Percentiles rank a stretch among this genome's conserved stretches.
Evolutionary conservation across 225 moss, liverwort and hornwort species (phyloP).

Genomic region (Neckera pumila): DNA sequence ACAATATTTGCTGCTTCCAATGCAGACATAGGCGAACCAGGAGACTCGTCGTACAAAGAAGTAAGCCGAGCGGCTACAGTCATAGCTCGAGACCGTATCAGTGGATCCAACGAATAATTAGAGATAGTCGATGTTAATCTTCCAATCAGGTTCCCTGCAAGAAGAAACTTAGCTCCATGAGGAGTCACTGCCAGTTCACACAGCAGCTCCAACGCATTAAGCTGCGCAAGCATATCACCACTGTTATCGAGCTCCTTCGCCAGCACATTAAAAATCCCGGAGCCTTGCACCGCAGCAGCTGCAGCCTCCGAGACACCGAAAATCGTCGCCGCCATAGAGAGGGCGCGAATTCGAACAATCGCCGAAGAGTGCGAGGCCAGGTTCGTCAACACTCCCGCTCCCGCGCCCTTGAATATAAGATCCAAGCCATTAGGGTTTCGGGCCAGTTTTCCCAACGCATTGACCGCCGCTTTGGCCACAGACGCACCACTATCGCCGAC

Average conservation of each 20-base stretch:
- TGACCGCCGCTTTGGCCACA: constrained; percentile 65
- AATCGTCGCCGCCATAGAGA: constrained; percentile 54
- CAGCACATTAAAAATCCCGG: constrained; percentile 57
- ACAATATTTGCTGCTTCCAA: constrained; percentile 49
- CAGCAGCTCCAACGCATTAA: constrained; percentile 85
- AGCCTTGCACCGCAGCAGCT: constrained; percentile 54
- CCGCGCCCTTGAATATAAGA: constrained; percentile 49
- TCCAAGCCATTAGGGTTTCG: constrained; percentile 52
- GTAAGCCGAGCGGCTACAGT: constrained; percentile 68
- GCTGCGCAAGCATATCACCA: constrained; percentile 69
- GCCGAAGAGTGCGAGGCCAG: constrained; percentile 53
- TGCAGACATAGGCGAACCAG: constrained; percentile 45
- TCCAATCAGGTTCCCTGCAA: constrained; percentile 65
- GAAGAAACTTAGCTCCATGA: constrained; percentile 60
- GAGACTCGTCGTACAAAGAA: constrained; percentile 47
- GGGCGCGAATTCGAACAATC: constrained; percentile 59
- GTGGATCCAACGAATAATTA: constrained; percentile 26
- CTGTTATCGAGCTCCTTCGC: constrained; percentile 65
- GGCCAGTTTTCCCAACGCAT: constrained; percentile 49
- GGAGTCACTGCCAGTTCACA: constrained; percentile 63
- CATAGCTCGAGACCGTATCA: constrained; percentile 79
- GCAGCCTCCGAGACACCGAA: constrained; percentile 67
- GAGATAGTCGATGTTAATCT: constrained; percentile 54
- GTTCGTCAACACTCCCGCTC: constrained; percentile 30
- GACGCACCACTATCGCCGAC: constrained; percentile 58